phyloP scores from a whole-genome alignment of 768 basidiomycete species.

The Mycena haematopus region DNA sequence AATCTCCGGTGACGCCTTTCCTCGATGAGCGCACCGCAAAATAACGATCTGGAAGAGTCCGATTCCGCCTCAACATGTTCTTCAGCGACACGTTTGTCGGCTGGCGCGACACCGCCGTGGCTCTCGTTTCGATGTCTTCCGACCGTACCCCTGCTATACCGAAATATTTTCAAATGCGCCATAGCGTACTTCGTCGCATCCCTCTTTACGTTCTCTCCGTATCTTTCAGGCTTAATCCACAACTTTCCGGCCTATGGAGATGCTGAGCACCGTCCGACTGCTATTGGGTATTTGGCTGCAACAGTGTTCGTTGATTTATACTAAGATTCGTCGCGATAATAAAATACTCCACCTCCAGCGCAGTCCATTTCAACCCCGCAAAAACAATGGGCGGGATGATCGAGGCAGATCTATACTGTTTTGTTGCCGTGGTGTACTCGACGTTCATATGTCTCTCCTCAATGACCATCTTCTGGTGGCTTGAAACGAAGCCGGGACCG shows the following conservation, averaged over 20 bases:
- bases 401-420: constrained; percentile 85
- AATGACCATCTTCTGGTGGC: constrained; percentile 81
- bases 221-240: constrained; percentile 71
- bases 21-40: constrained; percentile 5
- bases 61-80: constrained; percentile 31
- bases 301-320: constrained; percentile 69
- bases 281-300: constrained; percentile 90
- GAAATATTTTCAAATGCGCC: constrained; percentile 88
- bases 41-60: constrained; percentile 28
- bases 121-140: constrained; percentile 36
- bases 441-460: constrained; percentile 75
- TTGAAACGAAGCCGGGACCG: constrained; percentile 71
- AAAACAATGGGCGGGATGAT: constrained; percentile 94
- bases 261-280: constrained; percentile 61
- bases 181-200: constrained; percentile 90
- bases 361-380: constrained; percentile 92
- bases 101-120: constrained; percentile 21
- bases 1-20: constrained; percentile 1
- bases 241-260: constrained; percentile 61
- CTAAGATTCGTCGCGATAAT: constrained; percentile 5
- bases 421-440: constrained; percentile 72
- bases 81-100: constrained; percentile 25
- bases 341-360: constrained; percentile 46
- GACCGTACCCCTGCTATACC: constrained; percentile 55
- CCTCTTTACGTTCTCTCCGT: constrained; percentile 89